Conservation (phyloP, 352 stramenopile genomes). For the Phytophthora hybrid region DNA sequence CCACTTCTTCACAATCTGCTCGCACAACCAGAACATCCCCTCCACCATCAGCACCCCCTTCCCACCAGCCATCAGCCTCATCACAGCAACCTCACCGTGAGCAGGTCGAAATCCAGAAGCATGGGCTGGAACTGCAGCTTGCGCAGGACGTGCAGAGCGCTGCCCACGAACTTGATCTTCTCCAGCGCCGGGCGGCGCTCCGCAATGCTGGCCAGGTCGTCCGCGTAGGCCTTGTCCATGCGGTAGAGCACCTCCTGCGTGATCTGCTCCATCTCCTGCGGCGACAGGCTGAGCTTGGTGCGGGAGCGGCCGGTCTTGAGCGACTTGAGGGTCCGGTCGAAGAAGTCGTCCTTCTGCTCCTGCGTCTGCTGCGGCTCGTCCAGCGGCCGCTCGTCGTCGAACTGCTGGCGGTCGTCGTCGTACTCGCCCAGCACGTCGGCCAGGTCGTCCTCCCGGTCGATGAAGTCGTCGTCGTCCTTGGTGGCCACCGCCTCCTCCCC, state of each 20-base stretch:
- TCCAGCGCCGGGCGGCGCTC: slow-evolving; percentile 73
- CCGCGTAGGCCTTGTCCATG: slow-evolving; percentile 89
- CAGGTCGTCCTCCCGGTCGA: slow-evolving; percentile 89
- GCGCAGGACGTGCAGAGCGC: slow-evolving; percentile 72
- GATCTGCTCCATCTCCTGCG: slow-evolving; percentile 88
- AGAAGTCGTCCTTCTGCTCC: slow-evolving; percentile 74
- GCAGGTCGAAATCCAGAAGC: slow-evolving; percentile 87
- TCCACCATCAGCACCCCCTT: background rate
- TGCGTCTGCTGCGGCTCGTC: slow-evolving; percentile 40
- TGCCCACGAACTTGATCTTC: slow-evolving; percentile 88
- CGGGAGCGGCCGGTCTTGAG: slow-evolving; percentile 83
- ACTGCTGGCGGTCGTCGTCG: slow-evolving; percentile 74
- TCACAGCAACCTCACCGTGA: slow-evolving; percentile 61
- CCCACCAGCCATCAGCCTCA: background rate
- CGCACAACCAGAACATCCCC: background rate
- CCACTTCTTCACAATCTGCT: slow-evolving; percentile 91
- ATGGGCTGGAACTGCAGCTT: slow-evolving; percentile 90
- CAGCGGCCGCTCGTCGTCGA: slow-evolving; percentile 85
- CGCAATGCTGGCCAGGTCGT: slow-evolving; percentile 76
- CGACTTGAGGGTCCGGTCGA: slow-evolving; percentile 84
- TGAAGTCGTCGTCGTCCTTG: slow-evolving; percentile 90
- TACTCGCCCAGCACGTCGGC: slow-evolving; percentile 86
- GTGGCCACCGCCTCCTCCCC: slow-evolving; percentile 76
- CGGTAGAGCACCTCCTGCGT: slow-evolving; percentile 89
- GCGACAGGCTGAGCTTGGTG: slow-evolving; percentile 81